Conservation (phyloP, 345 rosid species). For the Eutrema japonicum region DNA sequence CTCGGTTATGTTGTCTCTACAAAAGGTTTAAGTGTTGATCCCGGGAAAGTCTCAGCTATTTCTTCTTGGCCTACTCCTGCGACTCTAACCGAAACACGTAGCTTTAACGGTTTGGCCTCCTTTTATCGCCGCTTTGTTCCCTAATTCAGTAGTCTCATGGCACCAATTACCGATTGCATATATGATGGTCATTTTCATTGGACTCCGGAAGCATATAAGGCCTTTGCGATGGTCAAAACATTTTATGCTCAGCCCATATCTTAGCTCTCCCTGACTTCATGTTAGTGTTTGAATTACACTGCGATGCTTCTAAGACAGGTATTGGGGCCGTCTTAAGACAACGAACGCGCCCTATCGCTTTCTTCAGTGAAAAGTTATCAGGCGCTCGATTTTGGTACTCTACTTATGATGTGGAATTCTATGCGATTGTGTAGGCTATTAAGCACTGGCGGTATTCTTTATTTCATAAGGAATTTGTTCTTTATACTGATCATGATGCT, state of each 20-base stretch:
- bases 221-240: not conserved
- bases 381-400: not conserved
- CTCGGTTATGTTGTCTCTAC: too few relatives aligned
- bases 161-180: not conserved
- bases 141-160: too few relatives aligned
- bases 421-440: not conserved
- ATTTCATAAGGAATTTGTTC: too few relatives aligned
- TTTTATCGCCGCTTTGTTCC: too few relatives aligned
- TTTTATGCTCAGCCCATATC: not conserved
- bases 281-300: not conserved
- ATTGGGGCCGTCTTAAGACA: not conserved
- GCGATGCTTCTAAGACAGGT: not conserved
- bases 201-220: not conserved
- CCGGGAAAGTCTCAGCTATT: too few relatives aligned
- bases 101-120: too few relatives aligned
- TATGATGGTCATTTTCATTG: not conserved
- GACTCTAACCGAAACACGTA: too few relatives aligned
- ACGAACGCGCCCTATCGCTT: not conserved
- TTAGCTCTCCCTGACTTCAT: not conserved
- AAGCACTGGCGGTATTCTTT: not conserved
- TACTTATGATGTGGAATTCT: not conserved
- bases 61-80: too few relatives aligned
- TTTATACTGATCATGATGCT: too few relatives aligned
- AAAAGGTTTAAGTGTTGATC: too few relatives aligned
- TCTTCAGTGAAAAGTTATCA: not conserved